Base-by-base conservation (phyloP, 2,329 filamentous ascomycete species). In the Aspergillus proliferans region DNA sequence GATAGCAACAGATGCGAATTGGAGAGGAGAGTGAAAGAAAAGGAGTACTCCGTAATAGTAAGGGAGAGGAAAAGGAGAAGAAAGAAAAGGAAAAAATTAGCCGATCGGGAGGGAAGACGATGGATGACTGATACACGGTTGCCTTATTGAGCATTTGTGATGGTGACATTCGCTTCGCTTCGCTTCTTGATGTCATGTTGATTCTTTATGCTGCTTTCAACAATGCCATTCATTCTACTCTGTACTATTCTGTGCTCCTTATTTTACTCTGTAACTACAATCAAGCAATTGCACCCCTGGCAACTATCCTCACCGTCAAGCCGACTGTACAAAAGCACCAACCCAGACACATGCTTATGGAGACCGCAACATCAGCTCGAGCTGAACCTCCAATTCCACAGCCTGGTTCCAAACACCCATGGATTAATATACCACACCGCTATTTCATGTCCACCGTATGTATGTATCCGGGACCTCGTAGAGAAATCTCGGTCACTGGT, bases 21-120 rank as follows among this genome's bases (percentile, higher is more conserved):
- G 34, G 4, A 19, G n/a, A 38, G 14, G 6, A 38, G 14, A 38
- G 34, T 30, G 10, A 30, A 12, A 4, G 26, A 30, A 30, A 12
- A 30, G 26, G 10, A 12, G 26, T 30, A 30, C 9, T 30, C 22
- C 5, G 22, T 12, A 30, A 4, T 30, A 30, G 26, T 28, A 30
- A 30, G 24, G 33, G 43, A 44, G 42, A 45, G 7, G 7, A 47
- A 36, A 48, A 48, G 49, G 47, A 42, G 46, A 51, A 46, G 24
- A 41, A 49, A 49, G 51, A 46, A 50, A 49, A 50, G 47, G 46
- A 47, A 43, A 47, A 46, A 14, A 45, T 19, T 43, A 44, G 47
- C 18, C 34, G 34, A 38, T 38, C 34, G 34, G 34, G n/a, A n/a
- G 34, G 12, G 6, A 38, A 12, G 6, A 38, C 12, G n/a, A 38